These are phyloP conservation scores for Podospora pseudoanserina DNA, from an alignment of 495 filamentous ascomycete species.

Conservation along the genomic window DNA sequence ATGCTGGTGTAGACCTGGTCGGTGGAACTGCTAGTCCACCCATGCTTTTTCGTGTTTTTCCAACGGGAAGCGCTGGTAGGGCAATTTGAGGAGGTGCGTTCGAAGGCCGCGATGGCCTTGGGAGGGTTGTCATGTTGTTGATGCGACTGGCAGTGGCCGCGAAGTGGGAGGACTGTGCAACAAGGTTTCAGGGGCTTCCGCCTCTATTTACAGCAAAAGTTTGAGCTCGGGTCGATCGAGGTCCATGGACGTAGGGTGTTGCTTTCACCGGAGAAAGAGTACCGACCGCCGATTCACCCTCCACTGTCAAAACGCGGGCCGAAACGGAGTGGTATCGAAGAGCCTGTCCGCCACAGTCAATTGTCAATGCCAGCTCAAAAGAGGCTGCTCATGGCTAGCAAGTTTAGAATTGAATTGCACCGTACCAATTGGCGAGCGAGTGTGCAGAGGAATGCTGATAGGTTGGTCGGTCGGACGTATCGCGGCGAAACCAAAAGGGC, in stretches of 20 bases:
- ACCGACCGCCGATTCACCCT: neutral
- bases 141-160: neutral
- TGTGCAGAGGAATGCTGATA: neutral
- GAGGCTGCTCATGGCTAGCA: neutral
- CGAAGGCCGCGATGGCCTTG: slow-evolving; percentile 59
- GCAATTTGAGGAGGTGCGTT: slow-evolving; percentile 61
- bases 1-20: slow-evolving; percentile 44
- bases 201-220: slow-evolving; percentile 6
- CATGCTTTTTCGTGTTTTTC: slow-evolving; percentile 66
- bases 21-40: slow-evolving; percentile 45
- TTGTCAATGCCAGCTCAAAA: neutral
- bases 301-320: slow-evolving; percentile 1
- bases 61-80: slow-evolving; percentile 64
- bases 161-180: neutral
- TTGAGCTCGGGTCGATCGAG: neutral
- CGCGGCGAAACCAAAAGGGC: slow-evolving; percentile 3
- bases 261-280: neutral
- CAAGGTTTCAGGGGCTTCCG: neutral
- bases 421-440: neutral
- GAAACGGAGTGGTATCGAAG: neutral
- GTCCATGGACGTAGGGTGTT: slow-evolving; percentile 10
- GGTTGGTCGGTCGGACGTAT: slow-evolving; percentile 1
- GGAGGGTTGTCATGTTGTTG: slow-evolving; percentile 57
- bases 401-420: neutral
- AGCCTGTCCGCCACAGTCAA: neutral